phyloP scores from a whole-genome alignment of 768 basidiomycete species.

The Termitomyces sp. region DNA sequence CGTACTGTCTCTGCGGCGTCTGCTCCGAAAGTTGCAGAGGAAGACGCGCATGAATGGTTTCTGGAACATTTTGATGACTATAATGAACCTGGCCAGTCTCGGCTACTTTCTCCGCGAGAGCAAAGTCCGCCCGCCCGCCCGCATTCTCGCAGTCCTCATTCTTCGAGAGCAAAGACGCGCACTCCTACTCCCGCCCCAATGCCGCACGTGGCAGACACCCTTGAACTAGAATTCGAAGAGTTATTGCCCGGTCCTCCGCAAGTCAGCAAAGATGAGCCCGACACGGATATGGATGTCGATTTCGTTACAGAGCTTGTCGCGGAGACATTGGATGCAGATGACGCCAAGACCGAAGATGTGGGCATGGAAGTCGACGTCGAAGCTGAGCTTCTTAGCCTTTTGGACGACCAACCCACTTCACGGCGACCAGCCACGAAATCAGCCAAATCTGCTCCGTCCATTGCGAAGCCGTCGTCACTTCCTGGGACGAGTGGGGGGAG shows the following conservation, averaged over 20 bases:
- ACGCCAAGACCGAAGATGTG: constrained; percentile 18
- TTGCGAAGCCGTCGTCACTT: constrained; percentile 1
- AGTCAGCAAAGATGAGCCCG: constrained; percentile 25
- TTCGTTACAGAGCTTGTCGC: constrained; percentile 37
- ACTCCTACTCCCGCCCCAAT: constrained; percentile 17
- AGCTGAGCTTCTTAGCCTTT: constrained; percentile 63
- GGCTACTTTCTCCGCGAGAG: constrained; percentile 21
- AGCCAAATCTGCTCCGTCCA: background rate
- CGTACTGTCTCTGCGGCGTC: constrained; percentile 2
- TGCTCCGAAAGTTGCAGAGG: constrained; percentile 24
- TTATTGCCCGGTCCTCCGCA: constrained; percentile 17
- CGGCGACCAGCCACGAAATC: constrained; percentile 14
- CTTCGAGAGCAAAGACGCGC: constrained; percentile 8
- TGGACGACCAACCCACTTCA: constrained; percentile 43
- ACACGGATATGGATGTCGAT: constrained; percentile 38
- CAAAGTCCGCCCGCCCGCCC: constrained; percentile 18
- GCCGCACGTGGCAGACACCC: constrained; percentile 30
- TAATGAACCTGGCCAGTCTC: constrained; percentile 15
- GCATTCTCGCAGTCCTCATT: constrained; percentile 2
- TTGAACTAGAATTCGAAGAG: constrained; percentile 38
- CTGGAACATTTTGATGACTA: constrained; percentile 44
- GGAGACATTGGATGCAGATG: constrained; percentile 28
- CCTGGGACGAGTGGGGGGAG: background rate
- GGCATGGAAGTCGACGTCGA: constrained; percentile 44
- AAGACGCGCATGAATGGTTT: constrained; percentile 59